A percentile compares a stretch with the other conserved stretches of the same genome.
These are phyloP conservation scores for Hamamelis virginiana DNA, from an alignment of 164 flowering plant genomes.

Conservation along the genomic window DNA sequence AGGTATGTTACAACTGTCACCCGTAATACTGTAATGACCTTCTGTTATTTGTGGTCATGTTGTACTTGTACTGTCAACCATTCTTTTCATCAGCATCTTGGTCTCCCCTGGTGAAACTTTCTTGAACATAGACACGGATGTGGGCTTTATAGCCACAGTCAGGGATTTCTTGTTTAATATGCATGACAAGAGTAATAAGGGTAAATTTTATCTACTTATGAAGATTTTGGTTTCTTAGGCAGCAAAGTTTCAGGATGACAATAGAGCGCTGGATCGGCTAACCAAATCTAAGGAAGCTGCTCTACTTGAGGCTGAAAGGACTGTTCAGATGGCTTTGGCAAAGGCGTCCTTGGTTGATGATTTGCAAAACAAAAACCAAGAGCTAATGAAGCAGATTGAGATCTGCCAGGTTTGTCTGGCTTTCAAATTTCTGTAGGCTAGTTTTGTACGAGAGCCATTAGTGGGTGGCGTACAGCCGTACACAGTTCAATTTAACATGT, in stretches of 20 bases:
- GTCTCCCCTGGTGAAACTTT: neutral
- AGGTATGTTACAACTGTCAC: constrained; percentile 31
- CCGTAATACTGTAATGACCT: neutral
- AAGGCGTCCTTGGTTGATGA: constrained; percentile 80
- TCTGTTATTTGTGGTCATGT: neutral
- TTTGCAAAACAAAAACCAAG: constrained; percentile 75
- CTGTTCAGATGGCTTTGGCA: constrained; percentile 61
- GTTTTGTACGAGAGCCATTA: too few relatives aligned
- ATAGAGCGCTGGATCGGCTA: constrained; percentile 70
- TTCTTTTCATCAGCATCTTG: neutral
- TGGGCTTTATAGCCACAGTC: neutral
- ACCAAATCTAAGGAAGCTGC: constrained; percentile 83
- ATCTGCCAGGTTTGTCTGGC: constrained; percentile 63
- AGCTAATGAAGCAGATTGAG: constrained; percentile 68
- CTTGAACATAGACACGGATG: neutral
- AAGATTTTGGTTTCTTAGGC: constrained; percentile 20
- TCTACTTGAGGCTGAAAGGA: constrained; percentile 68
- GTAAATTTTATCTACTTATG: neutral
- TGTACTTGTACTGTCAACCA: too few relatives aligned
- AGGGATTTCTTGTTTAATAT: neutral
- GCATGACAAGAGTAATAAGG: too few relatives aligned
- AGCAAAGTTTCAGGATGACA: constrained; percentile 69
- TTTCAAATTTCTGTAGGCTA: neutral
- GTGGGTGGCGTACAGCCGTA: too few relatives aligned
- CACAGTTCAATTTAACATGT: neutral